phyloP scores from a whole-genome alignment of 2,329 filamentous ascomycete species.

The Pseudogymnoascus sp. region DNA sequence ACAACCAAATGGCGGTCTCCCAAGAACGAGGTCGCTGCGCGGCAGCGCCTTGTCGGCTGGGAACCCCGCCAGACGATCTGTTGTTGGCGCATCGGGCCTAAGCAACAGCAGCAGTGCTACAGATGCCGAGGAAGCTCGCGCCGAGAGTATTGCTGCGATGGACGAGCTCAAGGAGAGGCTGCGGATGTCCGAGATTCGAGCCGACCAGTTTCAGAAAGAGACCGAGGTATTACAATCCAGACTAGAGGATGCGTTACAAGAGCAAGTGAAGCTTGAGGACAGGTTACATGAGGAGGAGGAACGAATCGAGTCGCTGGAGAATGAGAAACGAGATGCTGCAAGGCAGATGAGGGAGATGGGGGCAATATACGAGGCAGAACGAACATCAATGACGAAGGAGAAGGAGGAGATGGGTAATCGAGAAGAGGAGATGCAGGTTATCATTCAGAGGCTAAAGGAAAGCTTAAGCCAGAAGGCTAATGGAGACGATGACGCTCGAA shows the following conservation, averaged over 20 bases:
- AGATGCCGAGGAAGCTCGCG: conserved; percentile 62
- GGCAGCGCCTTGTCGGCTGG: conserved; percentile 5
- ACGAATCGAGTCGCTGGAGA: conserved; percentile 69
- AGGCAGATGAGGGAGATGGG: conserved; percentile 87
- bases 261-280: conserved; percentile 83
- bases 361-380: conserved; percentile 83
- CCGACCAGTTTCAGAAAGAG: conserved; percentile 77
- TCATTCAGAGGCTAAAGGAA: conserved; percentile 89
- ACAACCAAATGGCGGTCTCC: conserved; percentile 8
- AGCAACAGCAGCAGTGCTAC: conserved; percentile 27
- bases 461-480: conserved; percentile 68
- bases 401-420: conserved; percentile 78
- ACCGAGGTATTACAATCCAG: conserved; percentile 74
- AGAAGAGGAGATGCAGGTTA: conserved; percentile 83
- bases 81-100: conserved; percentile 22
- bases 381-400: conserved; percentile 78
- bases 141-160: conserved; percentile 68
- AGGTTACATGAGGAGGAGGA: conserved; percentile 79
- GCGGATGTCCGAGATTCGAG: conserved; percentile 67
- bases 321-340: conserved; percentile 75
- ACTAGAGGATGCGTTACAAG: conserved; percentile 74
- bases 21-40: conserved; percentile 5
- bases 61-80: conserved; percentile 2
- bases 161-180: conserved; percentile 80
- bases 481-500: conserved; percentile 32